Percentiles rank a stretch among this genome's conserved stretches.
Evolutionary conservation across 2,329 filamentous ascomycete genomes (phyloP).

Genomic region (Raffaelea arxii): DNA sequence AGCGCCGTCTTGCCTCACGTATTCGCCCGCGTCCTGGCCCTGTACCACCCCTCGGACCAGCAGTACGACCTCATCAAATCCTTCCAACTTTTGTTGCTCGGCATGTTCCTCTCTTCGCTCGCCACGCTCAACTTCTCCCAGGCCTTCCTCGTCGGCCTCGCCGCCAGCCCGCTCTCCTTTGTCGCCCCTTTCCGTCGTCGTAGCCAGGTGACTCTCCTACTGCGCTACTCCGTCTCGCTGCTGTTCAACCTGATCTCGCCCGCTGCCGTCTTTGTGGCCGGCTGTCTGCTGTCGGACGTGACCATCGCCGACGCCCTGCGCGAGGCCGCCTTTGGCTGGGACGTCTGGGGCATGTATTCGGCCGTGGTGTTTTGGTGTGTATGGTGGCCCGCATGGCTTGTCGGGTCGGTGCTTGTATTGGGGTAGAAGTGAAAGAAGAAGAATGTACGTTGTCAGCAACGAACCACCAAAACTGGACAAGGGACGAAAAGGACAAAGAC

Average conservation of each 20-base stretch:
- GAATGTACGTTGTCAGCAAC: no score
- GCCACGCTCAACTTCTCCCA: conserved; percentile 95
- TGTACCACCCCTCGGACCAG: conserved; percentile 48
- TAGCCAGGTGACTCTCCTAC: no score
- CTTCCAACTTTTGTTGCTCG: conserved; percentile 84
- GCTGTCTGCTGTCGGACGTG: conserved; percentile 29
- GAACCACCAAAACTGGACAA: no score
- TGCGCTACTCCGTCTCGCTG: conserved; percentile 32
- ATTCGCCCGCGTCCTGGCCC: conserved; percentile 43
- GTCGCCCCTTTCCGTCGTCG: conserved; percentile 36
- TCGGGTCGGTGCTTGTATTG: conserved; percentile 47
- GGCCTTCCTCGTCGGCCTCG: conserved; percentile 71
- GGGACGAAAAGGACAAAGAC: not conserved
- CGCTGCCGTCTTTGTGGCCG: conserved; percentile 40
- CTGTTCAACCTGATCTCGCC: conserved; percentile 55
- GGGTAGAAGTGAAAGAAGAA: conserved; percentile 19
- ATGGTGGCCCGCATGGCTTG: conserved; percentile 90
- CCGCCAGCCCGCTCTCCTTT: conserved; percentile 74
- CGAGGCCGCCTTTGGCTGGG: conserved; percentile 77
- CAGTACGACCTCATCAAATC: conserved; percentile 75
- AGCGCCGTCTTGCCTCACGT: conserved; percentile 48
- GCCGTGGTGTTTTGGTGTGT: conserved; percentile 86
- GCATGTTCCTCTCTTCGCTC: conserved; percentile 83
- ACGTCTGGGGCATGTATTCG: conserved; percentile 82
- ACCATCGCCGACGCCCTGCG: conserved; percentile 50